Conservation (phyloP, 2,329 filamentous ascomycete species). For the Aspergillus ochraceus region DNA sequence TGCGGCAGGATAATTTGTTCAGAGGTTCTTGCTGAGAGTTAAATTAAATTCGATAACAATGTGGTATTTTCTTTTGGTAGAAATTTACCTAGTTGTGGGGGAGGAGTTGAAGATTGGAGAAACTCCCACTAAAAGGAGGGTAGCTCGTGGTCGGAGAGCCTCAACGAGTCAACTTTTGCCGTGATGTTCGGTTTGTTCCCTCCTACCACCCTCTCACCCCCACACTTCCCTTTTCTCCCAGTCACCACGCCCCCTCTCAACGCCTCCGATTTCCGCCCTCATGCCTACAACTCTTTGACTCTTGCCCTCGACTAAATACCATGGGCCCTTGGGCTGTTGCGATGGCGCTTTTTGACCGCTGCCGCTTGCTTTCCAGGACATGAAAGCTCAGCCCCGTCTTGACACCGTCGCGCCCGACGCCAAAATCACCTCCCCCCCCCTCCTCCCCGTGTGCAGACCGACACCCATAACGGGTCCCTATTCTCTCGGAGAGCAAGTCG, state of each 20-base stretch:
- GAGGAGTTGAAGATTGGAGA: too few species aligned
- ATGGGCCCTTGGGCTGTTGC: slow-evolving; percentile 18
- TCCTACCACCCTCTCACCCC: not conserved
- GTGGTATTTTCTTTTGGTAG: too few species aligned
- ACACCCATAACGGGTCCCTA: slow-evolving; percentile 1
- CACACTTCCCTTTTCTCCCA: slow-evolving; percentile 1
- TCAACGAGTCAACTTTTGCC: slow-evolving; percentile 9
- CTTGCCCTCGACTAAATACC: not conserved
- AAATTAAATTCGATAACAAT: too few species aligned
- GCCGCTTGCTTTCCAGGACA: slow-evolving; percentile 20
- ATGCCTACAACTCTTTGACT: not conserved
- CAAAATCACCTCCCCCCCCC: slow-evolving; percentile 4
- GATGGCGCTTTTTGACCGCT: slow-evolving; percentile 25
- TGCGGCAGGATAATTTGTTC: not conserved
- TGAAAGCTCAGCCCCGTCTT: slow-evolving; percentile 19
- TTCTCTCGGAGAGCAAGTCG: not conserved
- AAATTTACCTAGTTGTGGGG: too few species aligned
- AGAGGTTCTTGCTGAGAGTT: too few species aligned
- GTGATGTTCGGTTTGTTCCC: not conserved
- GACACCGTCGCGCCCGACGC: slow-evolving; percentile 22
- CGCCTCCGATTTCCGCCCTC: not conserved
- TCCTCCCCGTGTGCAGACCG: slow-evolving; percentile 11
- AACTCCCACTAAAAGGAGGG: too few species aligned
- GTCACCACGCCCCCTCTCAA: not conserved
- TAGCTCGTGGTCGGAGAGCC: slow-evolving; percentile 10